Evolutionary conservation across 1,139 yeast genomes (phyloP), one percentile per base, ranked within the genome.

Genomic region (Magnusiomyces tetraspermus): DNA sequence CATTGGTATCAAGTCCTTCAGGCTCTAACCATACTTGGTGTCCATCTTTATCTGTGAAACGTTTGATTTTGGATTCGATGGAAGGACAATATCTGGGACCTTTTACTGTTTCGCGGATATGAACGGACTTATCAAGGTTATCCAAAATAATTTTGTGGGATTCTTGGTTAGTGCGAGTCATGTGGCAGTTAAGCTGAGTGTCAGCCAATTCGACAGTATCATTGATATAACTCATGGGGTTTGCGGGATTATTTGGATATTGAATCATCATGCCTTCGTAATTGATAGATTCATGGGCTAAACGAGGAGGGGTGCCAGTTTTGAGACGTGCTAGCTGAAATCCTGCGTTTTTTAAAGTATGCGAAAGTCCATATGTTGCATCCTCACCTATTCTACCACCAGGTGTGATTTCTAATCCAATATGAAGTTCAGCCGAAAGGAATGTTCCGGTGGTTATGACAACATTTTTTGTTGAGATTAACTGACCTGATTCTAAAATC

Each of bases 61-160:
- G 78, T 47, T 85, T 78, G 33, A 94, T 75, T 64, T 94, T 94
- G 5, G 95, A 82, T 65, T 94, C 99, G 47, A 94, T 82, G 0
- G 97, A 90, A 0, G 99, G 99, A 68, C 99, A 94, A 66, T 94
- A 94, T 30, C 99, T 73, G 1, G 99, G 99, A 0, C 98, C 98
- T 61, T 87, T 88, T 6, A 92, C 96, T 0, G 96, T 85, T 70
- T 94, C 98, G 57, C 90, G 72, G 37, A 94, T 90, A 67, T 94
- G 99, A 13, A 92, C 79, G 2, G 96, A 83, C 63, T 85, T 78
- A 63, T 87, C 84, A 50, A 94, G 74, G 64, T 92, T 90, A 1
- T 75, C 71, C 19, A 81, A 71, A 28, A 94, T 74, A 30, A 88
- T 68, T 8, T 82, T 75, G 64, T 90, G 97, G 53, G 95, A 73